Base-by-base conservation (phyloP, 169 alveolate species). In the Cryptosporidium meleagridis region DNA sequence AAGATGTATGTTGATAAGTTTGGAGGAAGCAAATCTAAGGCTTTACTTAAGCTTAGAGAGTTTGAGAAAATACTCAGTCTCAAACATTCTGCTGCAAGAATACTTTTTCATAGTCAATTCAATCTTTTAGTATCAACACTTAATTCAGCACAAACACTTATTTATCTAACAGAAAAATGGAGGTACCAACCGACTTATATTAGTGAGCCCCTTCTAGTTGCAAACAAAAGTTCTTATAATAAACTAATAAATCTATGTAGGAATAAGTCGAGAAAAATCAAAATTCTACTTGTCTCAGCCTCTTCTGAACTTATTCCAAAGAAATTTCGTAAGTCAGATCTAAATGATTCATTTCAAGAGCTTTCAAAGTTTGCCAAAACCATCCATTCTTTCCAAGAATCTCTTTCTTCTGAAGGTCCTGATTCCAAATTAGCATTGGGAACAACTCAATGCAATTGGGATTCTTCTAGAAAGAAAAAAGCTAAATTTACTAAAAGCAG, bases 111-210 rank as follows among this genome's bases (percentile, higher is more conserved):
- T 48, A 65, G 80, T 65, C 89, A 80, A 48, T 14, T 65, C 35
- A 12, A 21, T 3, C 44, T 80, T 61, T 48, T 80, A 48, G 29
- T 31, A 23, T 37, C 58, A 16, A 59, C 80, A 16, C 52, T 80
- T 14, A 16, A 80, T 35, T 80, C 89, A 16, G 21, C 39, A 29
- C 51, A 65, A n/a, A 9, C 80, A 18, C 18, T 61, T 9, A 80
- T 80, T 10, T 65, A 62, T 12, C 41, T 59, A 8, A 33, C 89
- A 8, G 44, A 62, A 44, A 59, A 62, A 35, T 80, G 89, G 89
- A 80, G 89, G 44, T 16, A 80, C 53, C 89, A 80, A 65, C 89
- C 89, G 14, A 80, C 75, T 1, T 62, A 80, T 39, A 48, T 80
- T 39, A 80, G 31, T 65, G 69, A 80, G 12, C 89, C 89, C 3